Evolutionary conservation across 306 rosid species (phyloP).

Genomic region (Quercus rubra): DNA sequence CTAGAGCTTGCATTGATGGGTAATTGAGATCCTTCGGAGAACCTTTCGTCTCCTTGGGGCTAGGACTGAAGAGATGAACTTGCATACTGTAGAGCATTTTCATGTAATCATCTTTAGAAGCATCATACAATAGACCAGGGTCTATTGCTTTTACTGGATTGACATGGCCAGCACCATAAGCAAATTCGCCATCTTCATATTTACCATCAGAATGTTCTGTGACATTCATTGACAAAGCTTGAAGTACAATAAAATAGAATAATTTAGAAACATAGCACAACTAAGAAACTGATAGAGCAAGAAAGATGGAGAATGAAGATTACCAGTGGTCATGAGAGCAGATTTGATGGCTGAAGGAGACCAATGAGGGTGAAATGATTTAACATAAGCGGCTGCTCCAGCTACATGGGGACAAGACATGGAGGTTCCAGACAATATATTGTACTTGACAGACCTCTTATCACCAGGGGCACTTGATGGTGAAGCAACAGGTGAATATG

Average conservation of each 20-base stretch:
- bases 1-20: constrained; percentile 25
- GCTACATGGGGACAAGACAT: constrained; percentile 36
- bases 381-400: constrained; percentile 30
- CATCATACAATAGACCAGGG: constrained; percentile 37
- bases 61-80: not conserved
- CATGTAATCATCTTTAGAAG: constrained; percentile 25
- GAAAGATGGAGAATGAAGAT: no score
- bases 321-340: constrained; percentile 24
- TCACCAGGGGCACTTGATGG: not conserved
- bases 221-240: constrained; percentile 24
- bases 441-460: constrained; percentile 8
- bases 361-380: constrained; percentile 28
- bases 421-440: constrained; percentile 30
- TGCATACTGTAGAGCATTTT: constrained; percentile 15
- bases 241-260: not conserved
- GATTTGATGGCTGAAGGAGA: constrained; percentile 28
- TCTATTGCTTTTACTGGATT: constrained; percentile 19
- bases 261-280: not conserved
- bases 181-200: constrained; percentile 16
- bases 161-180: constrained; percentile 28
- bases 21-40: constrained; percentile 28
- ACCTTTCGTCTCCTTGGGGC: not conserved
- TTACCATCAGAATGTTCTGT: not conserved
- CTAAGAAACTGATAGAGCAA: no score
- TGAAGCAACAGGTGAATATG: constrained; percentile 18